These are phyloP conservation scores for Incumbomyces lentus DNA, from an alignment of 2,329 filamentous ascomycete genomes.

Conservation along the genomic window DNA sequence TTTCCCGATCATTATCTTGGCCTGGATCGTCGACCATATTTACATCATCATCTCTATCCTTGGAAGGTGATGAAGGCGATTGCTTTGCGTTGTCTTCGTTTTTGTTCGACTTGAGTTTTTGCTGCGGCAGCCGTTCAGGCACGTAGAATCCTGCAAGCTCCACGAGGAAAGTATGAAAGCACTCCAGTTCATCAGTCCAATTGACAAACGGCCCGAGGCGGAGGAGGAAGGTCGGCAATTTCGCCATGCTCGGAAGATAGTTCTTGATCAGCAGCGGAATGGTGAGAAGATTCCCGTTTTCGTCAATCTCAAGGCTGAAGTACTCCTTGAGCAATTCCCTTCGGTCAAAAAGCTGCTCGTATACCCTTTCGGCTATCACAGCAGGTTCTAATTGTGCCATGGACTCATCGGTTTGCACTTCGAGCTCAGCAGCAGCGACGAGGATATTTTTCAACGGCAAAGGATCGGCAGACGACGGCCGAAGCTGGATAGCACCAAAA, in stretches of 20 bases:
- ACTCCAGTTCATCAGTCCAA: slow-evolving; percentile 75
- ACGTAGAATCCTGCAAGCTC: slow-evolving; percentile 87
- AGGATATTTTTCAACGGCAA: slow-evolving; percentile 63
- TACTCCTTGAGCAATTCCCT: slow-evolving; percentile 87
- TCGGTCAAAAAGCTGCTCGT: slow-evolving; percentile 59
- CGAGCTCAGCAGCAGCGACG: slow-evolving; percentile 59
- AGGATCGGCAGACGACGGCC: slow-evolving; percentile 43
- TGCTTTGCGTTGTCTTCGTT: slow-evolving; percentile 7
- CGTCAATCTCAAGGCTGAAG: slow-evolving; percentile 74
- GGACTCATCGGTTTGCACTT: slow-evolving; percentile 41
- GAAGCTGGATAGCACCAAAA: slow-evolving; percentile 74
- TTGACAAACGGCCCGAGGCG: slow-evolving; percentile 77
- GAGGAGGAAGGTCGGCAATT: slow-evolving; percentile 80
- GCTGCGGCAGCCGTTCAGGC: slow-evolving; percentile 66
- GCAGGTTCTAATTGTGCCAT: slow-evolving; percentile 32
- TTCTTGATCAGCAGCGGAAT: slow-evolving; percentile 82
- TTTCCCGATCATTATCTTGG: not conserved
- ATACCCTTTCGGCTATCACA: slow-evolving; percentile 57
- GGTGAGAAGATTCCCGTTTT: slow-evolving; percentile 62
- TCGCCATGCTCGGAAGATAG: slow-evolving; percentile 75
- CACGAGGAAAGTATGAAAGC: slow-evolving; percentile 73
- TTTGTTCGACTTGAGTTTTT: slow-evolving; percentile 25
- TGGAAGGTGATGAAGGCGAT: not conserved
- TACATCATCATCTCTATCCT: slow-evolving; percentile 8
- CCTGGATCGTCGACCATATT: slow-evolving; percentile 8